These are phyloP conservation scores for Yarrowia phangngaensis DNA, from an alignment of 805 yeast genomes.

Conservation along the genomic window DNA sequence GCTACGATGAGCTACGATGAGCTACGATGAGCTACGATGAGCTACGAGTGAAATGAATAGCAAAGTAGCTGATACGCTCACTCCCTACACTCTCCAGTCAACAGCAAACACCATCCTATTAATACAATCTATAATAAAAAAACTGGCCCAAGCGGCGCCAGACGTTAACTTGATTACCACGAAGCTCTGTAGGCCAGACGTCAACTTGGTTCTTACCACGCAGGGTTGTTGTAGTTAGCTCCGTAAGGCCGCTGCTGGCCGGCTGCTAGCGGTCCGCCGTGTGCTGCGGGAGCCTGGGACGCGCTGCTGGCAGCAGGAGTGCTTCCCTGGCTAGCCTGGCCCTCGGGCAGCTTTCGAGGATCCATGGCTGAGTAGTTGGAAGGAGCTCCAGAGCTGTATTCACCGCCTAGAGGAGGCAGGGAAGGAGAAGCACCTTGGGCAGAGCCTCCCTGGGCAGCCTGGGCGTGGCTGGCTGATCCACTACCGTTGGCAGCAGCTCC, in stretches of 20 bases:
- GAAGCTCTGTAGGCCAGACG: too few relatives aligned
- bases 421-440: slow-evolving; percentile 18
- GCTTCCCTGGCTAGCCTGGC: slow-evolving; percentile 1
- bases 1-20: too few relatives aligned
- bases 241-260: slow-evolving; percentile 4
- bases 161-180: too few relatives aligned
- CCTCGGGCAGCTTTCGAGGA: slow-evolving; percentile 26
- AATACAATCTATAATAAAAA: slow-evolving; percentile 25
- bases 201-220: too few relatives aligned
- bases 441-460: slow-evolving; percentile 6
- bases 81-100: background rate
- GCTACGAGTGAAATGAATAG: too few relatives aligned
- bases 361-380: slow-evolving; percentile 26
- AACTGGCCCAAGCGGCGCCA: too few relatives aligned
- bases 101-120: slow-evolving; percentile 1
- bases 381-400: slow-evolving; percentile 13
- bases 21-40: too few relatives aligned
- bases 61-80: too few relatives aligned
- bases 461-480: slow-evolving; percentile 21
- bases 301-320: slow-evolving; percentile 20
- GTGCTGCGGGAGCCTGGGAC: slow-evolving; percentile 21
- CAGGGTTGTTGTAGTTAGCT: slow-evolving; percentile 16
- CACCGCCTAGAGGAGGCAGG: slow-evolving; percentile 24
- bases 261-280: slow-evolving; percentile 12
- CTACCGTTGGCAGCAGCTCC: slow-evolving; percentile 23